Percentiles rank a stretch among this genome's conserved stretches.
Conservation (phyloP, 805 yeast genomes). For the Cephaloascus albidus region DNA sequence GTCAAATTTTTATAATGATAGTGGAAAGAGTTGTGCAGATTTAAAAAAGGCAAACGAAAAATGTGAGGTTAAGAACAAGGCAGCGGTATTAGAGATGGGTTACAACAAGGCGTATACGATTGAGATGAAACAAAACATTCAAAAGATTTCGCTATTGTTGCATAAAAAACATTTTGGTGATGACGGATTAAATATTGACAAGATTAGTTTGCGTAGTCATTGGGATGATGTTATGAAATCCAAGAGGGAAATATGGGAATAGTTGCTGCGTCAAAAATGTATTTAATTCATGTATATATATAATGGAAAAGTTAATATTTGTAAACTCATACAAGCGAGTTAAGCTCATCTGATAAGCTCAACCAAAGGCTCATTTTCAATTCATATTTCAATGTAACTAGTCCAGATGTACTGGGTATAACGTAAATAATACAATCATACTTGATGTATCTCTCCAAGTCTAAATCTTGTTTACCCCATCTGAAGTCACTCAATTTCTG, state of each 20-base stretch:
- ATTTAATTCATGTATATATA: too few species aligned
- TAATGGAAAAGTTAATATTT: too few species aligned
- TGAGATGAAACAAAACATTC: slow-evolving; percentile 16
- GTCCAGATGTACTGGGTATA: slow-evolving; percentile 66
- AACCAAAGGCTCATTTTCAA: slow-evolving; percentile 43
- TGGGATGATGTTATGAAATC: background rate
- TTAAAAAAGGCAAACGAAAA: background rate
- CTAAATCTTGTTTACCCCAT: slow-evolving; percentile 42
- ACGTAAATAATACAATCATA: slow-evolving; percentile 34
- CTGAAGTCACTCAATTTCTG: slow-evolving; percentile 22
- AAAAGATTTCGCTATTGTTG: slow-evolving; percentile 17
- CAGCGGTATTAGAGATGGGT: background rate
- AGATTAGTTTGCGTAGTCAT: background rate
- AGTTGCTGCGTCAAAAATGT: too few species aligned
- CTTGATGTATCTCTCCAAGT: slow-evolving; percentile 7
- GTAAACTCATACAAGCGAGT: too few species aligned
- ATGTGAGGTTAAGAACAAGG: background rate
- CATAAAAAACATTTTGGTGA: slow-evolving; percentile 18
- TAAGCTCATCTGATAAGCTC: slow-evolving; percentile 18
- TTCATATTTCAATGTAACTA: slow-evolving; percentile 42
- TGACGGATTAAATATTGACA: slow-evolving; percentile 17
- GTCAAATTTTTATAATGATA: too few species aligned
- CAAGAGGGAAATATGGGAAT: background rate
- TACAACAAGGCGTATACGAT: slow-evolving; percentile 20
- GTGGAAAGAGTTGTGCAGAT: background rate